Evolutionary conservation across 2,329 filamentous ascomycete species (phyloP), one percentile per base, ranked within the genome.

Genomic region (Chaetomium strumarium): DNA sequence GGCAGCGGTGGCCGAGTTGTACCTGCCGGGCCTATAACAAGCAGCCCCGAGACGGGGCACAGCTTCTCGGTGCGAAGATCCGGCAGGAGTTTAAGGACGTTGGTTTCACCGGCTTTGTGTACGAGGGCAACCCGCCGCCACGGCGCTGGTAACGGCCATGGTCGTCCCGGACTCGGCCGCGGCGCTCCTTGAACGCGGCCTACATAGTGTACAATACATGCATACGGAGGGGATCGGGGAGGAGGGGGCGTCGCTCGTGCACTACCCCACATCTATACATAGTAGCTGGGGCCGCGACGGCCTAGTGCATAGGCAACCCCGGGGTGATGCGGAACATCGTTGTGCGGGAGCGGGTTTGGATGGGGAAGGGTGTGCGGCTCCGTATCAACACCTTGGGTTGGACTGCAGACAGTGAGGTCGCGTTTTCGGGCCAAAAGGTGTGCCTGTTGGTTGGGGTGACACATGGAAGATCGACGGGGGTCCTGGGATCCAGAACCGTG

Each of bases 1-100:
- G 17, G 17, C 30, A 34, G 8, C 11, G 24, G 33, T 33, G 53
- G 53, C 50, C 46, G 46, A n/a, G 24, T 19, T n/a, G 16, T 17
- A 8, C 12, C 10, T 12, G 12, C 33, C 9, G 17, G 12, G 29
- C 45, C 34, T 50, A 51, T 53, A 53, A 41, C 44, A 38, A 19
- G 43, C 42, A 44, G 49, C 31, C n/a, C n/a, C 46, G 53, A 37
- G 41, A 50, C 50, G 38, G 49, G 33, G 53, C 46, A 55, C 46
- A 49, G 45, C 19, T 24, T 24, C 24, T 24, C 24, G 24, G 24
- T 24, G 24, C 24, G 7, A 24, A 24, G 16, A 40, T 33, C 34
- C 29, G 39, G 42, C 37, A 40, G 47, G 42, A 24, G 46, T 16
- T 41, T 42, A 37, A 44, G n/a, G 31, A 41, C 4, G 47, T 53